phyloP scores from a whole-genome alignment of 2,329 filamentous ascomycete species.

The Calycina herbarum region DNA sequence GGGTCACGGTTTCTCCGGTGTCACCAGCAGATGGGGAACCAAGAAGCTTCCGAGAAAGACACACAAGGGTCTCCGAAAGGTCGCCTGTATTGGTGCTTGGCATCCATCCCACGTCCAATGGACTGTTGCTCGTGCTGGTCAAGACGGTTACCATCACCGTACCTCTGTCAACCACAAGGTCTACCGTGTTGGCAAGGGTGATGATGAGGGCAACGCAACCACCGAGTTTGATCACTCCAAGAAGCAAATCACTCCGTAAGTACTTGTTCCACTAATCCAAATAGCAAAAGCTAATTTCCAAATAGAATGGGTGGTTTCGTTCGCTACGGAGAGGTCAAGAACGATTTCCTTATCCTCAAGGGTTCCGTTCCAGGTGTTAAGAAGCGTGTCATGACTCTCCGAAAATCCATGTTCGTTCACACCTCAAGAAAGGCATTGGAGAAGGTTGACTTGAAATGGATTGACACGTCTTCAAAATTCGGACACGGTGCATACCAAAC shows the following conservation, averaged over 20 bases:
- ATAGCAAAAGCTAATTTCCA: slow-evolving; percentile 37
- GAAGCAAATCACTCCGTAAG: slow-evolving; percentile 99
- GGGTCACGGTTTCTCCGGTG: slow-evolving; percentile 98
- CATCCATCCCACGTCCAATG: slow-evolving; percentile 99
- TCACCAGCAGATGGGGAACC: slow-evolving; percentile 97
- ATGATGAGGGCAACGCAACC: slow-evolving; percentile 86
- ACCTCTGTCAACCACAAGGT: slow-evolving; percentile 99
- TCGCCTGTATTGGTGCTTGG: slow-evolving; percentile 99
- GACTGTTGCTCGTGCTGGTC: slow-evolving; percentile 99
- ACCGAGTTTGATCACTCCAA: slow-evolving; percentile 97
- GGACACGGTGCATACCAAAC: slow-evolving; percentile 99
- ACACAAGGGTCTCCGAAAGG: slow-evolving; percentile 99
- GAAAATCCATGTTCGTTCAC: slow-evolving; percentile 98
- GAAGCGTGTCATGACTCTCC: slow-evolving; percentile 98
- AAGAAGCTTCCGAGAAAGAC: slow-evolving; percentile 99
- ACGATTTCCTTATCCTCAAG: slow-evolving; percentile 98
- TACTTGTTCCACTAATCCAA: slow-evolving; percentile 38
- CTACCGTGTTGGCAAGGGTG: slow-evolving; percentile 95
- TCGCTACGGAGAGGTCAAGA: slow-evolving; percentile 98
- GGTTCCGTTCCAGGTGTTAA: slow-evolving; percentile 96
- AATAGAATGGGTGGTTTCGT: slow-evolving; percentile 95
- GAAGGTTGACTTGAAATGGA: slow-evolving; percentile 99
- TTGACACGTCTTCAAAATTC: slow-evolving; percentile 99
- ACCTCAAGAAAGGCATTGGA: slow-evolving; percentile 93
- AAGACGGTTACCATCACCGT: slow-evolving; percentile 99